Conservation (phyloP, 164 flowering plant species). For the Platanus orientalis region DNA sequence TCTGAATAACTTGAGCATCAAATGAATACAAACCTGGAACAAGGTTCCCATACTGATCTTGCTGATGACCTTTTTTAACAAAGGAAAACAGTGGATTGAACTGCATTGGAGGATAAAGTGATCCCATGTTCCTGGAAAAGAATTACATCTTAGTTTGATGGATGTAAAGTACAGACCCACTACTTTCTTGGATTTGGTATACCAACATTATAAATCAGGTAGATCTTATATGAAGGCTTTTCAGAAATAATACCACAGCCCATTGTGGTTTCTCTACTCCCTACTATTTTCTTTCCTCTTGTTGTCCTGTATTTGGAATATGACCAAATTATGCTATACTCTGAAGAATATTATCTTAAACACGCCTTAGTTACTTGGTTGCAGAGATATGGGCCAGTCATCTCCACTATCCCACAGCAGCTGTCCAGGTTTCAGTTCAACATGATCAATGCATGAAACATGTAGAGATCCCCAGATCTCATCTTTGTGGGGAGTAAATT, state of each 20-base stretch:
- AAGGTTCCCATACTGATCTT: slow-evolving; percentile 68
- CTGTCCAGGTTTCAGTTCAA: slow-evolving; percentile 87
- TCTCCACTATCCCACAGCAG: slow-evolving; percentile 94
- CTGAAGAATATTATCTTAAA: no score
- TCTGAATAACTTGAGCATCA: slow-evolving; percentile 72
- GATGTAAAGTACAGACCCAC: no score
- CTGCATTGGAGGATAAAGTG: neutral
- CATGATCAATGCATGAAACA: slow-evolving; percentile 58
- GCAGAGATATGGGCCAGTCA: slow-evolving; percentile 95
- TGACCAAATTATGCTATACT: no score
- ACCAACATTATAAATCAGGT: no score
- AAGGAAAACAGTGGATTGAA: neutral
- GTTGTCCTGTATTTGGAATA: no score
- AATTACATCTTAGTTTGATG: no score
- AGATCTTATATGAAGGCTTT: no score
- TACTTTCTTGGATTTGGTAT: no score
- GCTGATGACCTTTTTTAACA: slow-evolving; percentile 25
- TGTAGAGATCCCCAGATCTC: neutral
- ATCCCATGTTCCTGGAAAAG: neutral
- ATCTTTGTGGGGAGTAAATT: neutral
- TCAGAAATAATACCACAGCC: no score
- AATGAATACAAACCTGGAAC: slow-evolving; percentile 64
- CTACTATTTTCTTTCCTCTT: no score
- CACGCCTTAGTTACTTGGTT: slow-evolving; percentile 4
- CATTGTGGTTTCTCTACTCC: no score